Conservation (phyloP, 805 yeast genomes). For the Schizosaccharomyces pombe region DNA sequence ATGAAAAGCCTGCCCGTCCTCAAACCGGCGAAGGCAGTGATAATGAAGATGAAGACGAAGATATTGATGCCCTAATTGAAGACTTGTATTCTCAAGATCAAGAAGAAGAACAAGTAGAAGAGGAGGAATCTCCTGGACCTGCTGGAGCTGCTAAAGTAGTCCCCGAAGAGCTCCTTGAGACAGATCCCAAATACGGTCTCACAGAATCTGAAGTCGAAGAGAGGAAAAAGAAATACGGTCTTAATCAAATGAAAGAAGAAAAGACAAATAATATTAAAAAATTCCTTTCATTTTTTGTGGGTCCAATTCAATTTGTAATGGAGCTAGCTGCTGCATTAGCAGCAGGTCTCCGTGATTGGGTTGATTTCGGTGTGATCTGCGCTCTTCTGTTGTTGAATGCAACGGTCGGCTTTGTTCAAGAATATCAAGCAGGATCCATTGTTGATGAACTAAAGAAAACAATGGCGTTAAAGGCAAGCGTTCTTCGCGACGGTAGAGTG, state of each 20-base stretch:
- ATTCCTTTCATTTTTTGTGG: constrained; percentile 69
- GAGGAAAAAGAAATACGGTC: constrained; percentile 79
- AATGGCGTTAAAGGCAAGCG: constrained; percentile 69
- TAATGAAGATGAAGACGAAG: neutral
- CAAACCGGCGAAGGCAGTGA: neutral
- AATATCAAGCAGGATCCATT: constrained; percentile 93
- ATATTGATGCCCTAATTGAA: neutral
- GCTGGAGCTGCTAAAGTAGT: too few species aligned
- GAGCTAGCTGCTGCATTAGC: constrained; percentile 88
- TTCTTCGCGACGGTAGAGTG: constrained; percentile 59
- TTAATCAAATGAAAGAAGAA: constrained; percentile 79
- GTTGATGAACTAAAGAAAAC: constrained; percentile 91
- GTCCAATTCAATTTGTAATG: constrained; percentile 93
- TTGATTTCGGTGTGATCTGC: constrained; percentile 91
- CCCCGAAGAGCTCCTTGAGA: too few species aligned
- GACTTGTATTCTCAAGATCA: neutral
- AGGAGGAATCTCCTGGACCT: too few species aligned
- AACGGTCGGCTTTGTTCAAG: constrained; percentile 86
- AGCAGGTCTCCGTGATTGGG: constrained; percentile 95
- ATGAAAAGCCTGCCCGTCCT: neutral
- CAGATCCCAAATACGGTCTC: constrained; percentile 60
- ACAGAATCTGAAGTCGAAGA: constrained; percentile 50
- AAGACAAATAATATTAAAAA: constrained; percentile 54
- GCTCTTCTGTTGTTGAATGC: constrained; percentile 73
- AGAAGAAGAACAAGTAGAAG: neutral